phyloP scores from a whole-genome alignment of 1,284 basidiomycete genomes.

The Mycena citricolor region DNA sequence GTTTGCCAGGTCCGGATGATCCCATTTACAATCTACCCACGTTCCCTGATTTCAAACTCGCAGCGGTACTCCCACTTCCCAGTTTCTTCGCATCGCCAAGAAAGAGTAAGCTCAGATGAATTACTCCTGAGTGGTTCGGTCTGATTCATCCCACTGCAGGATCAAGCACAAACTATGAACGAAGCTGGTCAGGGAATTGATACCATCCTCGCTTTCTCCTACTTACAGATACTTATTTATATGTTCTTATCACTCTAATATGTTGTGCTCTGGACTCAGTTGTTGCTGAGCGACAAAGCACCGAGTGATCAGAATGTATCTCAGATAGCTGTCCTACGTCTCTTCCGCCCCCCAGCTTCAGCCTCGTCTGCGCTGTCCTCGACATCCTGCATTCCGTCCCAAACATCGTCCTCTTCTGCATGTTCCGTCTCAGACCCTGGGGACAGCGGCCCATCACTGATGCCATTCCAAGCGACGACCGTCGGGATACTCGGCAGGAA shows the following conservation, averaged over 20 bases:
- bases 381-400: constrained; percentile 53
- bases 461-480: constrained; percentile 56
- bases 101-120: too few species aligned
- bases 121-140: too few species aligned
- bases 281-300: too few species aligned
- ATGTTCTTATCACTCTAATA: too few species aligned
- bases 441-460: constrained; percentile 9
- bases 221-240: too few species aligned
- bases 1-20: constrained; percentile 36
- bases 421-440: constrained; percentile 19
- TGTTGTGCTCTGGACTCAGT: too few species aligned
- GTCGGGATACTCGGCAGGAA: constrained; percentile 71
- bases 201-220: too few species aligned
- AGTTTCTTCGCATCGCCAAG: constrained; percentile 57
- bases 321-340: too few species aligned
- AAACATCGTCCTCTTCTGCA: constrained; percentile 45
- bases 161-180: constrained; percentile 25
- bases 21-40: too few species aligned
- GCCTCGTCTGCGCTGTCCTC: constrained; percentile 34
- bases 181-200: too few species aligned
- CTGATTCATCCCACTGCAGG: too few species aligned
- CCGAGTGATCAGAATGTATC: too few species aligned
- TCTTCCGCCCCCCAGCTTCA: constrained; percentile 12
- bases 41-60: neutral
- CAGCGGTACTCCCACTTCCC: constrained; percentile 51